Conservation (phyloP, 352 stramenopile genomes). For the Hyaloperonospora brassicae region DNA sequence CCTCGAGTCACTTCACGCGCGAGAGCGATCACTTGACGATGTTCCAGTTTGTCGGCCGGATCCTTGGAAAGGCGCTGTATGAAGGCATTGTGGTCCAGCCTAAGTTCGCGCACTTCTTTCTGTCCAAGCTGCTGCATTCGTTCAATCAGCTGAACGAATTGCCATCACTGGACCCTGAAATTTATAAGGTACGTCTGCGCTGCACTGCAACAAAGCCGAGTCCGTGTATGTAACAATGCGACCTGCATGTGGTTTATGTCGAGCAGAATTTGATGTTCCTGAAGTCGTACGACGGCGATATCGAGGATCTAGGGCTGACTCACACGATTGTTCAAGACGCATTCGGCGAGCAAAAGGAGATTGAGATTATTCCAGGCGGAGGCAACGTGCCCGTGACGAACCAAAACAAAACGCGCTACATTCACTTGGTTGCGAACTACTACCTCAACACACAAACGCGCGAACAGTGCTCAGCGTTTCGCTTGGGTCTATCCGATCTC, state of each 20-base stretch:
- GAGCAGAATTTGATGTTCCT: slow-evolving; percentile 91
- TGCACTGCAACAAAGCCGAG: background rate
- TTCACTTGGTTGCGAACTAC: slow-evolving; percentile 93
- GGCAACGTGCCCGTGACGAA: slow-evolving; percentile 85
- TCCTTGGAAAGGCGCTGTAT: slow-evolving; percentile 94
- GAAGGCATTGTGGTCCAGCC: slow-evolving; percentile 94
- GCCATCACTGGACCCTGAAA: slow-evolving; percentile 86
- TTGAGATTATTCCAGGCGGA: slow-evolving; percentile 87
- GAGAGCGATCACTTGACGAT: slow-evolving; percentile 83
- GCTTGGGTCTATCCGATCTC: slow-evolving; percentile 87
- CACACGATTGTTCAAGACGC: slow-evolving; percentile 87
- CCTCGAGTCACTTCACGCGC: slow-evolving; percentile 67
- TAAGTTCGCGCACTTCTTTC: slow-evolving; percentile 94
- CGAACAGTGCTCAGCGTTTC: slow-evolving; percentile 91
- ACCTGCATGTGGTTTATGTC: background rate
- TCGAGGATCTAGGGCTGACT: slow-evolving; percentile 85
- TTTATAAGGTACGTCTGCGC: slow-evolving; percentile 78
- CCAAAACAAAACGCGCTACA: slow-evolving; percentile 92
- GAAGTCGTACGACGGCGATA: slow-evolving; percentile 91
- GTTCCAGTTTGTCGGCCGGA: slow-evolving; percentile 92
- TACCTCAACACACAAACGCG: slow-evolving; percentile 91
- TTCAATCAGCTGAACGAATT: slow-evolving; percentile 85
- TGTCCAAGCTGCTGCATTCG: slow-evolving; percentile 86
- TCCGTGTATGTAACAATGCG: background rate
- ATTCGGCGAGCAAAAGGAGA: slow-evolving; percentile 74